Conservation (phyloP, 2,329 filamentous ascomycete species). For the Pseudopyrenochaeta lycopersici region DNA sequence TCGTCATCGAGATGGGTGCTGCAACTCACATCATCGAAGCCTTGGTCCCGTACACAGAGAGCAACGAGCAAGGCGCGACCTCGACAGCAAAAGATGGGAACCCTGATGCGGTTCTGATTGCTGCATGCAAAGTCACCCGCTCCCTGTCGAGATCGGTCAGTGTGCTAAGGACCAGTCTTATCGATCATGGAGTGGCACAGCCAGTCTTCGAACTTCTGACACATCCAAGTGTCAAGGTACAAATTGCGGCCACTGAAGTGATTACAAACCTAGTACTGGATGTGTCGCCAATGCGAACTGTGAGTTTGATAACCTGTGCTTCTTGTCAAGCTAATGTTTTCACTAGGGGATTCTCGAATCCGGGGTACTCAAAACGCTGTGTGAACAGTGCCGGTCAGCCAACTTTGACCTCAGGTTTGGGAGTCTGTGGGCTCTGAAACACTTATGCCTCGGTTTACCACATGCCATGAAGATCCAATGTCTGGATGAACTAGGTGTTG, state of each 20-base stretch:
- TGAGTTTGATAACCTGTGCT: slow-evolving; percentile 55
- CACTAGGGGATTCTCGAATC: slow-evolving; percentile 71
- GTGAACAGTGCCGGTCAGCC: slow-evolving; percentile 82
- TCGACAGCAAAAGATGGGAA: slow-evolving; percentile 71
- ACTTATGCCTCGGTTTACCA: slow-evolving; percentile 78
- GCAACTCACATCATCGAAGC: slow-evolving; percentile 86
- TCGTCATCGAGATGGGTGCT: slow-evolving; percentile 81
- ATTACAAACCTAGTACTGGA: slow-evolving; percentile 87
- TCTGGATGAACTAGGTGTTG: slow-evolving; percentile 77
- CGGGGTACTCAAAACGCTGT: slow-evolving; percentile 79
- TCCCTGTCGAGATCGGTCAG: slow-evolving; percentile 86
- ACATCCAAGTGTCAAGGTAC: slow-evolving; percentile 79
- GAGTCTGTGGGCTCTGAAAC: slow-evolving; percentile 92
- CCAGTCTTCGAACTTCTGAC: slow-evolving; percentile 80
- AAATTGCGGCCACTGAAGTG: slow-evolving; percentile 84
- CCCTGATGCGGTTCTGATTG: slow-evolving; percentile 78
- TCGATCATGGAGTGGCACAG: slow-evolving; percentile 82
- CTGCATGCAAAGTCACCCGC: slow-evolving; percentile 82
- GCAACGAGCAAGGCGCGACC: slow-evolving; percentile 37
- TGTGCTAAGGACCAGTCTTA: slow-evolving; percentile 83
- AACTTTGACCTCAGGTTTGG: slow-evolving; percentile 83
- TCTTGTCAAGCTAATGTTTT: slow-evolving; percentile 14
- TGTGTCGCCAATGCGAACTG: slow-evolving; percentile 89
- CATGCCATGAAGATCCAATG: slow-evolving; percentile 79
- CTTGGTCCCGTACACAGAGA: slow-evolving; percentile 67